Evolutionary conservation across 257 asterid species (phyloP), one percentile per base, ranked within the genome.

Genomic region (Solanum chilense): DNA sequence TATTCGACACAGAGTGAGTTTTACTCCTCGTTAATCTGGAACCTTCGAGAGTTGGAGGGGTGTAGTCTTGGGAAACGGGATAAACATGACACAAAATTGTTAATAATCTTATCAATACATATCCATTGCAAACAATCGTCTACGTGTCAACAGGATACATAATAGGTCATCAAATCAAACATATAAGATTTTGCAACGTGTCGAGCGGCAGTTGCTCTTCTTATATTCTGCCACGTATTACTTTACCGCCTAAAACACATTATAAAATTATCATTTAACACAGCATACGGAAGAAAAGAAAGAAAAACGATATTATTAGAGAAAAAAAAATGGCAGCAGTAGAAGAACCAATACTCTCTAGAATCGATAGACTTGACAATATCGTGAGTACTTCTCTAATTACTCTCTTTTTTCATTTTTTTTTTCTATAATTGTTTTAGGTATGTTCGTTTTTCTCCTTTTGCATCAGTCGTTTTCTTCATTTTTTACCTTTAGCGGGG

Each of bases 341-440:
- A 3, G 94, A 92, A 90, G 95, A 92, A 90, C 98, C 98, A n/a
- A 87, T 95, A 14, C 92, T 94, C 89, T 88, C 93, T 23, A 90
- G 97, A 74, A 89, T 95, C 75, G 92, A 91, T 85, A 94, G 94
- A 2, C 93, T 95, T 25, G 98, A 93, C 73, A 82, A 87, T 87
- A 90, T 93, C 25, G 98, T 94, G 84, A 89, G 92, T 88, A 33
- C 9, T 5, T 21, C 5, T 29, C 37, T 20, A 25, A 33, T 77
- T 21, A 37, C 12, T 29, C 0, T 2, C 37, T 20, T 6, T 60
- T 20, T 58, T 35, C 12, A 16, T 0, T 2, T 73, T 20, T 6
- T 60, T 20, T 60, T 37, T 39, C 20, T 75, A 42, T 74, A 71
- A 66, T 25, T 7, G 16, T 18, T 18, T 23, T 16, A 52, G 60